phyloP scores from a whole-genome alignment of 2,329 filamentous ascomycete species.

The Ophiosphaerella korrae region DNA sequence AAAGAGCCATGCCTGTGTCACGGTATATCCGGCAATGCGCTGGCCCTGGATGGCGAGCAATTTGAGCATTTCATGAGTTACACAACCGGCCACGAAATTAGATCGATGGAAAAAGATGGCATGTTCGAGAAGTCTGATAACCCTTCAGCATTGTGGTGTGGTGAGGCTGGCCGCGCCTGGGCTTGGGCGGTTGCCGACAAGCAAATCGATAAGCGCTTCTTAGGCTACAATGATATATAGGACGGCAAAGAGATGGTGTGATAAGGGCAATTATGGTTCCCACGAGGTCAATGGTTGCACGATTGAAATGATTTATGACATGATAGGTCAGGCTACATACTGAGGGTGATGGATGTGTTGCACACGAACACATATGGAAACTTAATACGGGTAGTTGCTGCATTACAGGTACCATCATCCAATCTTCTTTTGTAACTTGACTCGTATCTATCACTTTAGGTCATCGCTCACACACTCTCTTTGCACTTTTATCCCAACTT shows the following conservation, averaged over 20 bases:
- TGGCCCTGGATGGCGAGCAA: constrained; percentile 57
- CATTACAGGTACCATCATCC: not conserved
- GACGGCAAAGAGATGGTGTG: not conserved
- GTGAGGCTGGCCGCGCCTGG: constrained; percentile 56
- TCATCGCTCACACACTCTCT: too few relatives aligned
- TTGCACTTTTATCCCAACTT: too few relatives aligned
- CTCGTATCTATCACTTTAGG: not conserved
- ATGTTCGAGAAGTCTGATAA: constrained; percentile 58
- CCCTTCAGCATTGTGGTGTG: constrained; percentile 57
- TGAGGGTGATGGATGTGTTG: not conserved
- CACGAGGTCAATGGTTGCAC: constrained; percentile 27
- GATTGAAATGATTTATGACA: constrained; percentile 22
- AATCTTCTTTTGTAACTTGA: not conserved
- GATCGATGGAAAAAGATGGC: constrained; percentile 58
- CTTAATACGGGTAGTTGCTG: constrained; percentile 1
- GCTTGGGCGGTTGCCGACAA: constrained; percentile 54
- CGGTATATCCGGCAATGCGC: constrained; percentile 67
- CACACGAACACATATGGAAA: constrained; percentile 1
- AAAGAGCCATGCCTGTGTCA: constrained; percentile 71
- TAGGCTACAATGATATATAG: constrained; percentile 58
- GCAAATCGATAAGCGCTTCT: constrained; percentile 52
- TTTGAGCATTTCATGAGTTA: constrained; percentile 65
- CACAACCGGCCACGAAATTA: constrained; percentile 62
- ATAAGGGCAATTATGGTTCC: not conserved
- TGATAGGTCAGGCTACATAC: constrained; percentile 3